Base-by-base conservation (phyloP, 805 yeast species). In the Phaffomyces thermotolerans region DNA sequence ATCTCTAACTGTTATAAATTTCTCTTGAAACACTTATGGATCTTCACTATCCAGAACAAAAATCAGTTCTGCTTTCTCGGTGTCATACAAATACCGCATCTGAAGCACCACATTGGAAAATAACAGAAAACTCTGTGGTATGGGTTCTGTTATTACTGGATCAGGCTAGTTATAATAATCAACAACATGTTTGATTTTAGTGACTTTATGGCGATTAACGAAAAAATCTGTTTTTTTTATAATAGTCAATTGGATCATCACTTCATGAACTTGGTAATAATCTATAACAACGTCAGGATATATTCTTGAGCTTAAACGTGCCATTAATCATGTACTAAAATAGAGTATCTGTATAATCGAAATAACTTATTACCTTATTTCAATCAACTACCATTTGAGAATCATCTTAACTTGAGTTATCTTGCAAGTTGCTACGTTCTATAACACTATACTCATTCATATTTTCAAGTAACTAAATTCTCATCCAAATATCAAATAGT, bases 361-460 rank as follows among this genome's bases (percentile, higher is more conserved):
- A 8, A 71, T 72, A 69, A 4, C 71, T 65, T 6, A 72, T 64
- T 20, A 71, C 73, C 14, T 71, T 63, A 48, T 71, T 71, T 75
- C 75, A 71, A 15, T 73, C 75, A 40, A 71, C 75, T 58, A 6
- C 75, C 75, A 15, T 57, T 54, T 4, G 71, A 61, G 35, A 68
- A 59, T 69, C 70, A 47, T 71, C 75, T 39, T 69, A 54, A 1
- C 75, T 43, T 32, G 49, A 51, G 20, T 9, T 51, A 34, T 34
- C 52, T 42, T 8, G 70, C 68, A 41, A 70, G 60, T 41, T 62
- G 66, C 35, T 61, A 65, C 0, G 75, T 14, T 29, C 14, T 10
- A 29, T 13, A 13, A 29, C 15, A 14, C 31, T 4, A 14, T n/a
- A n/a, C n/a, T n/a, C n/a, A n/a, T n/a, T n/a, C n/a, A n/a, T n/a